These are phyloP conservation scores for Globisporangium nagaii DNA, from an alignment of 352 stramenopile genomes.

Conservation along the genomic window DNA sequence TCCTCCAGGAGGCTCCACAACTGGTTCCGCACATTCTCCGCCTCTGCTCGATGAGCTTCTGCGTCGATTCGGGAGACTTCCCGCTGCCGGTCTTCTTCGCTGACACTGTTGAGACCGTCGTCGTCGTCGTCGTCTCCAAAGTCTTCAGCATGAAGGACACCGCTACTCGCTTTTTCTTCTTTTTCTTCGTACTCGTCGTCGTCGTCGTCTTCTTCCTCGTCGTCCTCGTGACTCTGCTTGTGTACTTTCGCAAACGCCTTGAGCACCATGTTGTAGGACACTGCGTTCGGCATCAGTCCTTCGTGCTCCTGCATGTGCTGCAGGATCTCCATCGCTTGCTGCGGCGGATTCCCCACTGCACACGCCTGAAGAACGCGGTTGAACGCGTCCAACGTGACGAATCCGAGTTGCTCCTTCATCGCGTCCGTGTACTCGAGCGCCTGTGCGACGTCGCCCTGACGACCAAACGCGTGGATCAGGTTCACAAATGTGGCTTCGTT, in stretches of 20 bases:
- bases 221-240: conserved; percentile 14
- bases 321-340: conserved; percentile 37
- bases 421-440: conserved; percentile 29
- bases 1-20: conserved; percentile 25
- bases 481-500: conserved; percentile 36
- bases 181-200: conserved; percentile 16
- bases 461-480: conserved; percentile 48
- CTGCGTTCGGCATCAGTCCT: conserved; percentile 23
- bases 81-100: background rate
- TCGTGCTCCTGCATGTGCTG: conserved; percentile 25
- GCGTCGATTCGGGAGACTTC: background rate
- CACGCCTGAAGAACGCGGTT: conserved; percentile 61
- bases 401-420: conserved; percentile 43
- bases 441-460: conserved; percentile 37
- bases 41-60: background rate
- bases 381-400: conserved; percentile 32
- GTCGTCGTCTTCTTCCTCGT: conserved; percentile 12
- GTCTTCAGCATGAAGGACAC: background rate
- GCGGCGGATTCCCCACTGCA: conserved; percentile 25
- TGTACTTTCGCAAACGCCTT: conserved; percentile 36
- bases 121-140: background rate
- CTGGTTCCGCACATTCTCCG: background rate
- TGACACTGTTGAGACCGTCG: background rate
- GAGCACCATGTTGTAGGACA: conserved; percentile 57
- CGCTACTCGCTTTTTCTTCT: conserved; percentile 7